A percentile compares a stretch with the other conserved stretches of the same genome.
Conservation (phyloP, 306 rosid genomes). For the Glycine tomentella region DNA sequence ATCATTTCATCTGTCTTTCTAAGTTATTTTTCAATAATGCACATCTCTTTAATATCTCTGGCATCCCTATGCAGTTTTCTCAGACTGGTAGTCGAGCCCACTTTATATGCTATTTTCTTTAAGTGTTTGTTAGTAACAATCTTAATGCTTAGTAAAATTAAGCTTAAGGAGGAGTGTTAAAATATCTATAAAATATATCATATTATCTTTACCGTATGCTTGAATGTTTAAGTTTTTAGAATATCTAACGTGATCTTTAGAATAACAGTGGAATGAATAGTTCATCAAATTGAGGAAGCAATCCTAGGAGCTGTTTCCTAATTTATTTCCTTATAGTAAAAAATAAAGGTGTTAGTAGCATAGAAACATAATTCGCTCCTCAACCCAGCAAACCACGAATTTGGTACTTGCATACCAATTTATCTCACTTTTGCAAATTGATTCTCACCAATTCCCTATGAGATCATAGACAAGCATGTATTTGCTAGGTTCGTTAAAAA, state of each 20-base stretch:
- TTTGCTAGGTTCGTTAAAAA: slow-evolving; percentile 77
- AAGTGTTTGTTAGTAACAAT: neutral
- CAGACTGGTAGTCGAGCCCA: neutral
- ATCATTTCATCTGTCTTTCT: neutral
- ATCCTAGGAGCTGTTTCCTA: neutral
- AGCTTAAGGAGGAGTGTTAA: neutral
- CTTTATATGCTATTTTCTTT: neutral
- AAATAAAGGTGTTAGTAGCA: neutral
- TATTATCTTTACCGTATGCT: neutral
- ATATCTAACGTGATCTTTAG: neutral
- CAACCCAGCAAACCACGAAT: neutral
- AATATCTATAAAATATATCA: neutral
- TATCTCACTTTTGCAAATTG: neutral
- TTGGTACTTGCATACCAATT: neutral
- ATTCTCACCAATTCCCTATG: neutral
- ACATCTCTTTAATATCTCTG: neutral
- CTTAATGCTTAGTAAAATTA: neutral
- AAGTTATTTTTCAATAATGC: neutral
- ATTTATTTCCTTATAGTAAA: slow-evolving; percentile 10
- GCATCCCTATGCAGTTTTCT: neutral
- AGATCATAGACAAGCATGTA: slow-evolving; percentile 59
- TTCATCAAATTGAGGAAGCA: neutral
- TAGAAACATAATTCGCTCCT: neutral
- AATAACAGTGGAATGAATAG: slow-evolving; percentile 9
- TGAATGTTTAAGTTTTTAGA: neutral